Conservation (phyloP, 2,329 filamentous ascomycete species). For the Lachnellula hyalina region DNA sequence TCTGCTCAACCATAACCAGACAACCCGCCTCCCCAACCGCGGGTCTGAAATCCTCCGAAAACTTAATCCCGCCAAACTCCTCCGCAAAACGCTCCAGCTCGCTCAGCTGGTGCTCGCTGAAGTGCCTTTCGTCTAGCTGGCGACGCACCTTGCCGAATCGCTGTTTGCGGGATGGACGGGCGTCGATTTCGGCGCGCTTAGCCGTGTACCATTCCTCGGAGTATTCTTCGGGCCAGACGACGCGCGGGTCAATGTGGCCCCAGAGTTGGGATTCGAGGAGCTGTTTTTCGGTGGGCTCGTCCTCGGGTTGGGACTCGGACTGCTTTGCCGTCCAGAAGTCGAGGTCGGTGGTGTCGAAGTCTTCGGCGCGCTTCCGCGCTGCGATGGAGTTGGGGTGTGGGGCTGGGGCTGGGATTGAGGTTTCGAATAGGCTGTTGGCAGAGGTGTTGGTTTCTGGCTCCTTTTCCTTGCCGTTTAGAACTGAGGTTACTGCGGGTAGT, state of each 20-base stretch:
- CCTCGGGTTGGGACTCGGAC: not conserved
- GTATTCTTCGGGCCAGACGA: slow-evolving; percentile 41
- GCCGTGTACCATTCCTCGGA: slow-evolving; percentile 41
- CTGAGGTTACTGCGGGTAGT: not conserved
- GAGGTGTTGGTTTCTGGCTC: not conserved
- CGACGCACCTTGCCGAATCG: slow-evolving; percentile 36
- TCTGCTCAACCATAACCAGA: slow-evolving; percentile 14
- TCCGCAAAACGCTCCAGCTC: slow-evolving; percentile 6
- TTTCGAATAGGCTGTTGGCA: not conserved
- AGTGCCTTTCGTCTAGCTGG: slow-evolving; percentile 15
- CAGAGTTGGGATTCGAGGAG: slow-evolving; percentile 33
- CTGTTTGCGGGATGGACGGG: slow-evolving; percentile 34
- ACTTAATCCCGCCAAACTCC: slow-evolving; percentile 14
- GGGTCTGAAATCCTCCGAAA: slow-evolving; percentile 8
- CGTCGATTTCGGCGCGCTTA: slow-evolving; percentile 46
- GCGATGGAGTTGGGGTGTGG: slow-evolving; percentile 1
- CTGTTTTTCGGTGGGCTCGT: slow-evolving; percentile 3
- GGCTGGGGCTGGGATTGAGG: not conserved
- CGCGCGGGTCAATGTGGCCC: slow-evolving; percentile 45
- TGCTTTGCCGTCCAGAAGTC: slow-evolving; percentile 1
- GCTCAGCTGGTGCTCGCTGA: slow-evolving; percentile 4
- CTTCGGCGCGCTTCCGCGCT: not conserved
- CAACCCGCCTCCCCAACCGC: slow-evolving; percentile 3
- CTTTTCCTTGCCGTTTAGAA: not conserved
- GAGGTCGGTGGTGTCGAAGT: slow-evolving; percentile 7